Base-by-base conservation (phyloP, 2,329 filamentous ascomycete species). In the Colletotrichum sp. region DNA sequence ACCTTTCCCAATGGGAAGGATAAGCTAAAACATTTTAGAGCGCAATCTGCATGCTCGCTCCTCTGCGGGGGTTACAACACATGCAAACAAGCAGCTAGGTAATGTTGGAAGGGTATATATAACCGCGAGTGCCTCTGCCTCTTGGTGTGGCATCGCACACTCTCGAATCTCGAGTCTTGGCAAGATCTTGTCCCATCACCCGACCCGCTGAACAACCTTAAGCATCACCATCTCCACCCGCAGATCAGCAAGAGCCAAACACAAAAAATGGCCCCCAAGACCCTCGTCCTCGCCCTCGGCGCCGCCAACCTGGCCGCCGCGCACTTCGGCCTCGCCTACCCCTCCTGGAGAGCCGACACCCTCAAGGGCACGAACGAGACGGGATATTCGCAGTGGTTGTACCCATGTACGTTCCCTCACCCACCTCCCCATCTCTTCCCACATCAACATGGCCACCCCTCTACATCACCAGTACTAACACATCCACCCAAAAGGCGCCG, bases 291-390 rank as follows among this genome's bases (percentile, higher is more conserved):
- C 72, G 77, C 81, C 69, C 75, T 87, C 77, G 82, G 84, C 34
- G 81, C 82, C 38, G 80, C 81, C 24, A 82, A 84, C 56, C 79
- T 85, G 34, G 86, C 82, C 43, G 80, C 84, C 26, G 89, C 88
- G 55, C 89, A 90, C 81, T 90, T 89, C 80, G 82, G 81, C 55
- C 79, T 90, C 71, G 78, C 80, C 14, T 89, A 88, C 79, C 89
- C 89, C 5, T 64, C 80, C 4, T 89, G 87, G 89, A 86, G 89
- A 74, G 85, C 83, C 73, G 85, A 90, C 79, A 88, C 87, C 0
- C 84, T 90, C 55, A 77, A 80, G 26, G 78, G 81, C 24, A 82
- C 80, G 73, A 81, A 81, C 34, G 84, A 83, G 71, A 80, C 80
- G 16, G 80, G 81, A 71, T 90, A 87, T 82, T 87, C 83, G 67